Evolutionary conservation across 2,329 filamentous ascomycete species (phyloP).

Genomic region (Fusarium vanettenii): DNA sequence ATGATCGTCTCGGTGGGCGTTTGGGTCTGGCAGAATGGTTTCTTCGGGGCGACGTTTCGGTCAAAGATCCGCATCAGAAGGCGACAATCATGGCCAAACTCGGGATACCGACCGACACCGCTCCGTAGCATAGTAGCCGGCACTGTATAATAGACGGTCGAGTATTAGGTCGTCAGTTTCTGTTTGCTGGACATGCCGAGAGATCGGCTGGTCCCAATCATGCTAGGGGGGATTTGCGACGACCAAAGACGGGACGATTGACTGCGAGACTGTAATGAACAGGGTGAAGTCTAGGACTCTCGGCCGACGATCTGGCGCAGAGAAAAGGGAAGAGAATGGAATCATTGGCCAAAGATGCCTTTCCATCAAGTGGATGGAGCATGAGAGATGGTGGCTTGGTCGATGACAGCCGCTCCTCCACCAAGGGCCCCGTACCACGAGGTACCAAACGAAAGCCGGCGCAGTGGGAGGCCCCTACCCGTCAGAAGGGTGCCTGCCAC

Average conservation of each 20-base stretch:
- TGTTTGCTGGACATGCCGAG: conserved; percentile 22
- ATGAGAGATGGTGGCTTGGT: conserved; percentile 3
- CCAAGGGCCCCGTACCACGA: neutral
- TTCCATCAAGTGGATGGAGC: neutral
- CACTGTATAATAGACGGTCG: conserved; percentile 23
- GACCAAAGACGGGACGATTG: conserved; percentile 12
- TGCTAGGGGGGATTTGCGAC: neutral
- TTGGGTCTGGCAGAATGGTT: conserved; percentile 17
- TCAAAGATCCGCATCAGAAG: conserved; percentile 29
- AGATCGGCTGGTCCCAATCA: conserved; percentile 21
- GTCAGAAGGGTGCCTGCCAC: conserved; percentile 17
- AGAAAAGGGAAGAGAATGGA: neutral
- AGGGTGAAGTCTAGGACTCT: neutral
- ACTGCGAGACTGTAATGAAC: conserved; percentile 1
- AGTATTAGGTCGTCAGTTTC: conserved; percentile 23
- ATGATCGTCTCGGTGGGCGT: conserved; percentile 11
- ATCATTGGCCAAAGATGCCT: conserved; percentile 7
- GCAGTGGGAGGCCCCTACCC: conserved; percentile 19
- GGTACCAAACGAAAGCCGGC: neutral
- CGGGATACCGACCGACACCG: conserved; percentile 31
- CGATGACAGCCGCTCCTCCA: conserved; percentile 9
- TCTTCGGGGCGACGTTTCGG: conserved; percentile 17
- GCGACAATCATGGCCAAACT: conserved; percentile 33
- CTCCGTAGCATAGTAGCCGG: conserved; percentile 12
- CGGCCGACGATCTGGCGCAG: conserved; percentile 15